Conservation (phyloP, 1,284 basidiomycete genomes). For the Cryptococcus sp. region DNA sequence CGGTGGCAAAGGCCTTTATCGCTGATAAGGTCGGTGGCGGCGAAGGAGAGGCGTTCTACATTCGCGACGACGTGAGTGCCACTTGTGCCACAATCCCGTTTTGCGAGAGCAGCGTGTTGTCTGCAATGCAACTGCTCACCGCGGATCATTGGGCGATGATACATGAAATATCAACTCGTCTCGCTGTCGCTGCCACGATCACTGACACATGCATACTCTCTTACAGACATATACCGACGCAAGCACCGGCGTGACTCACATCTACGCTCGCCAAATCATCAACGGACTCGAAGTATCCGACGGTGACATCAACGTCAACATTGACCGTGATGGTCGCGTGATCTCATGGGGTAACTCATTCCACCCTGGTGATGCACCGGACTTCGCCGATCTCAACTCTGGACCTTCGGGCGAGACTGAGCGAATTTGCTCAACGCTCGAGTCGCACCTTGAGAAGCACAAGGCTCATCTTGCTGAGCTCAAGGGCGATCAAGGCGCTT, state of each 20-base stretch:
- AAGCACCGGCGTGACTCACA: conserved; percentile 77
- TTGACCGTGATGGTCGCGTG: conserved; percentile 69
- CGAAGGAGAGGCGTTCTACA: conserved; percentile 46
- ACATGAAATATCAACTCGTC: no score
- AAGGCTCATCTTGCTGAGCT: conserved; percentile 26
- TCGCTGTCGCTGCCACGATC: background rate
- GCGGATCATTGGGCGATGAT: background rate
- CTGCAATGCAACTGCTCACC: background rate
- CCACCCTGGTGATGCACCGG: conserved; percentile 33
- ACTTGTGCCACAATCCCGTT: background rate
- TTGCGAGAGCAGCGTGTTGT: no score
- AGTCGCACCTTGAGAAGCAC: conserved; percentile 25
- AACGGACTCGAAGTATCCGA: conserved; percentile 83
- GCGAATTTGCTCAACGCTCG: conserved; percentile 26
- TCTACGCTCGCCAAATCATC: conserved; percentile 77
- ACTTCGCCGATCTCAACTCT: conserved; percentile 20
- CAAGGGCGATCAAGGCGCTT: conserved; percentile 59
- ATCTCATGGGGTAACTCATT: conserved; percentile 70
- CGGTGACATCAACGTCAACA: conserved; percentile 85
- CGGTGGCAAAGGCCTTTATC: conserved; percentile 38
- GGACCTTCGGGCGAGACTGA: conserved; percentile 23
- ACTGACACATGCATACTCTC: background rate
- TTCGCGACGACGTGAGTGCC: conserved; percentile 52
- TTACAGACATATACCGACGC: conserved; percentile 82
- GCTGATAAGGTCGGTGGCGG: conserved; percentile 25